These are phyloP conservation scores for Agastache rugosa DNA, from an alignment of 257 asterid species.

Conservation along the genomic window DNA sequence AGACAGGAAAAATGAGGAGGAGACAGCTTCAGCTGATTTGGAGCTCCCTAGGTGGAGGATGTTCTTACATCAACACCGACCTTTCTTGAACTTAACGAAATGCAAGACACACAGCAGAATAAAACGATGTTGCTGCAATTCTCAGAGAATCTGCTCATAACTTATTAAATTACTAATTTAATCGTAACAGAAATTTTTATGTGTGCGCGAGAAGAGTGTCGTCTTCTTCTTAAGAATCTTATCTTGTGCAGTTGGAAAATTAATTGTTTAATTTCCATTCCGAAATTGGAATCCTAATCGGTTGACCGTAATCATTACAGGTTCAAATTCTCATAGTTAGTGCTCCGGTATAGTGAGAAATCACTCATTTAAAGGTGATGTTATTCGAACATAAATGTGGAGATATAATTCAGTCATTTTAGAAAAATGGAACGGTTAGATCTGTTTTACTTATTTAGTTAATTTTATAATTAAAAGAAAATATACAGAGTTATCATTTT, in stretches of 20 bases:
- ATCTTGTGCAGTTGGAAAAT: not conserved
- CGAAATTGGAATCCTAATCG: not conserved
- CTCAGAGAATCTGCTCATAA: slow-evolving; percentile 1
- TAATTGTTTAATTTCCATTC: not conserved
- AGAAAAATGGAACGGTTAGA: no score
- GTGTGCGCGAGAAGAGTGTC: not conserved
- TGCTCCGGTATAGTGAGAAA: slow-evolving; percentile 12
- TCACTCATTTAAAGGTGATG: no score
- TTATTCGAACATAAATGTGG: no score
- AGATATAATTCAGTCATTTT: no score
- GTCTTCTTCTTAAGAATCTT: not conserved
- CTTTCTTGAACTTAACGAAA: slow-evolving; percentile 48
- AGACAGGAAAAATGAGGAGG: slow-evolving; percentile 21
- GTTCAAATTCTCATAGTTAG: not conserved
- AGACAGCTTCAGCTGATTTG: slow-evolving; percentile 52
- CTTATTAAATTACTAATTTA: slow-evolving; percentile 10
- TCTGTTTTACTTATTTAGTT: no score
- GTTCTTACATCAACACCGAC: slow-evolving; percentile 36
- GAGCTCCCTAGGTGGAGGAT: slow-evolving; percentile 45
- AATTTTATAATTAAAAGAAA: no score
- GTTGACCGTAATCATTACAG: slow-evolving; percentile 2
- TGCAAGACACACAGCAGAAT: slow-evolving; percentile 50
- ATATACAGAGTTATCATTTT: no score
- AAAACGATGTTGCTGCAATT: slow-evolving; percentile 34
- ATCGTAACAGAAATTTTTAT: not conserved